Evolutionary conservation across 345 rosid species (phyloP), one percentile per base, ranked within the genome.

Genomic region (Camelina sativa): DNA sequence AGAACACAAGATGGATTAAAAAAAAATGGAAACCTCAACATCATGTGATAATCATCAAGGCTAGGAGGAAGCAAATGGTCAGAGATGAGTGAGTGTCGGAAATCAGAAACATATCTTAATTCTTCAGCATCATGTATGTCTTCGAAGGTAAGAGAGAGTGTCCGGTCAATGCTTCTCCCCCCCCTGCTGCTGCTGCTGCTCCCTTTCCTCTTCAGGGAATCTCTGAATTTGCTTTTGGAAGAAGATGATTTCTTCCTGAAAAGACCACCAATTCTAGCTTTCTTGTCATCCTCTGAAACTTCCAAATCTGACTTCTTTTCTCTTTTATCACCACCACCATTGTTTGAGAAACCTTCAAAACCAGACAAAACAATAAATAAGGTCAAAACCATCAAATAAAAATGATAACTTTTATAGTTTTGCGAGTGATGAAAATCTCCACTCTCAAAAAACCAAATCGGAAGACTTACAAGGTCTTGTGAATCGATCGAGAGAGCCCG

Each of bases 241-340:
- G 96, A 92, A 0, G 96, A 92, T 71, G 96, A 92, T 69, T 87
- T 91, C 90, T 84, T 93, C 85, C 84, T 93, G 46, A 93, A 74
- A 65, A 30, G 84, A 69, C 93, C 90, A 69, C 96, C 91, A 17
- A 84, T 84, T 83, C 54, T 85, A 69, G 80, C 83, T 20, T 92
- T 77, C 65, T 62, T 76, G 56, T 91, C 98, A 53, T 89, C 96
- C 85, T 91, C 97, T 7, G 90, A 90, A 64, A 80, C 84, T 37
- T 90, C 92, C 20, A 86, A 79, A 72, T 91, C 98, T 0, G 86
- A 88, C 71, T 81, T 87, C 76, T 88, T 62, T 47, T 89, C 93
- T 38, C 83, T 82, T 57, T 79, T 80, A 61, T 89, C 96, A 30
- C 84, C 96, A 35, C 84, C 90, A 35, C 84, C 90, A 62, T 69